Evolutionary conservation across 2,329 filamentous ascomycete species (phyloP).

Genomic region (Fusarium continuum): DNA sequence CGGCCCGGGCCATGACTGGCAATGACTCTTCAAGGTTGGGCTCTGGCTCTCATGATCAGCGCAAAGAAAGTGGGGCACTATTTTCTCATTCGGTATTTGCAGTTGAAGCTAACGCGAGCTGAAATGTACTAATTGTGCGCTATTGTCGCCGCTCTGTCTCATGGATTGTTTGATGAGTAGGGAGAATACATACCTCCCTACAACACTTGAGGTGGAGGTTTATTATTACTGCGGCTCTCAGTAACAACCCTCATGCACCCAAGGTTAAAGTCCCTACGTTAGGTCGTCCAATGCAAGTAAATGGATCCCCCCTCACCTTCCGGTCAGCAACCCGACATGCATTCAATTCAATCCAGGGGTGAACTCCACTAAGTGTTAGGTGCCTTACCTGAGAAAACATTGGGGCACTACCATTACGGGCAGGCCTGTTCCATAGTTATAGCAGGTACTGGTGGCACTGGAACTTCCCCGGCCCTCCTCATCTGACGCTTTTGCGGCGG

Average conservation of each 20-base stretch:
- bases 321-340: conserved; percentile 1
- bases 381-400: conserved; percentile 32
- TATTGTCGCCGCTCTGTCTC: not conserved
- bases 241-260: conserved; percentile 9
- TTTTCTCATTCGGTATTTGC: not conserved
- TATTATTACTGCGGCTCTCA: not conserved
- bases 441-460: conserved; percentile 9
- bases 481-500: conserved; percentile 26
- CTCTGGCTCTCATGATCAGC: conserved; percentile 8
- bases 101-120: conserved; percentile 16
- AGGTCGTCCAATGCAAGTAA: conserved; percentile 17
- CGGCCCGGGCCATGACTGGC: conserved; percentile 24
- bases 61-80: conserved; percentile 7
- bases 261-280: not conserved
- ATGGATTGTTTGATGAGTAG: not conserved
- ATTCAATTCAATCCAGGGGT: conserved; percentile 21
- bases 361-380: conserved; percentile 23
- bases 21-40: conserved; percentile 7
- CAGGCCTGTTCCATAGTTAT: too few species aligned
- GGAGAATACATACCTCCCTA: not conserved
- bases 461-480: conserved; percentile 24
- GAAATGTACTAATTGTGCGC: not conserved
- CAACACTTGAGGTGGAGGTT: not conserved
- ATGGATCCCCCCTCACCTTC: conserved; percentile 4
- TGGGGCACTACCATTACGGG: conserved; percentile 16